These are phyloP conservation scores for Hawksworthiomyces lignivorus DNA, from an alignment of 2,329 filamentous ascomycete species.

Conservation along the genomic window DNA sequence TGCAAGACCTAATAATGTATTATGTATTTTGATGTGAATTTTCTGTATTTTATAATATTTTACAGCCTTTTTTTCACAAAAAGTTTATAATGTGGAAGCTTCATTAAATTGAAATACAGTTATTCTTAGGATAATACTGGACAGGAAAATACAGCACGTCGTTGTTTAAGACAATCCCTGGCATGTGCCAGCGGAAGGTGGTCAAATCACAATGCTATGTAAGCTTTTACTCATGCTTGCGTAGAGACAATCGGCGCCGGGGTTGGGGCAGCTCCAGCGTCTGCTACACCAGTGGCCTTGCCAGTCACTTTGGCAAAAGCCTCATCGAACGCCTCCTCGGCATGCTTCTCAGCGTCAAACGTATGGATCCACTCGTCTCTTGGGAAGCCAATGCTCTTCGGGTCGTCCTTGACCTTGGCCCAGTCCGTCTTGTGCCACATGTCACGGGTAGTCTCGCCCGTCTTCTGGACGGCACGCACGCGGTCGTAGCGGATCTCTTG, in stretches of 20 bases:
- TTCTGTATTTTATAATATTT: no score
- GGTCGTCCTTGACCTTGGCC: constrained; percentile 39
- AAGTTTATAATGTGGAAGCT: no score
- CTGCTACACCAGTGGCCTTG: neutral
- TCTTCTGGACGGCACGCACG: constrained; percentile 41
- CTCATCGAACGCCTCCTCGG: constrained; percentile 30
- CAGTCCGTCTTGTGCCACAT: constrained; percentile 50
- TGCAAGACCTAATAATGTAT: no score
- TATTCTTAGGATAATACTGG: no score
- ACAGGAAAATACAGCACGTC: no score
- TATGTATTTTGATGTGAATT: no score
- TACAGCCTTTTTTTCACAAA: no score
- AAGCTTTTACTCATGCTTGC: no score
- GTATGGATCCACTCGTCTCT: constrained; percentile 42
- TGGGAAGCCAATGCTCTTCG: constrained; percentile 38
- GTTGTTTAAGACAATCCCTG: no score
- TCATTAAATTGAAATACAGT: no score
- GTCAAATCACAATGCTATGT: no score
- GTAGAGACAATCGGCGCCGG: constrained; percentile 1
- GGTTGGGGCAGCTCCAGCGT: neutral
- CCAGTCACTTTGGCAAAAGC: constrained; percentile 21
- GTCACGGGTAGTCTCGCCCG: constrained; percentile 41
- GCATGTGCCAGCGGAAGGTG: no score
- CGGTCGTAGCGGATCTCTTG: constrained; percentile 35
- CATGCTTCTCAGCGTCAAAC: constrained; percentile 38